Conservation (phyloP, 1,284 basidiomycete species). For the Pholiota adiposa region DNA sequence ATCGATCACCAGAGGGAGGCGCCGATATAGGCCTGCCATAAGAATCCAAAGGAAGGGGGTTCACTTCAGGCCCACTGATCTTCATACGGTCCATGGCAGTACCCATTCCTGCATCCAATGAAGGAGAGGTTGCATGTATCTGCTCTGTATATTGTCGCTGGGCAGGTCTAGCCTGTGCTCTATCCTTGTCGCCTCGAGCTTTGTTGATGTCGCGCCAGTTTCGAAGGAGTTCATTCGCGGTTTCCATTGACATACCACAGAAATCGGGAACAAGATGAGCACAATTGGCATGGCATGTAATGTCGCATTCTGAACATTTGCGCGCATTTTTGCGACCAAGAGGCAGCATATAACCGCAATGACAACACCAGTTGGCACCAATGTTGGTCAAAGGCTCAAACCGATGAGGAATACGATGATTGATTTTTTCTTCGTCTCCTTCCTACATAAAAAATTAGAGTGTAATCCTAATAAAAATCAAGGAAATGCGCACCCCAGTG, state of each 20-base stretch:
- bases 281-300: constrained; percentile 98
- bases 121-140: constrained; percentile 26
- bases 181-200: constrained; percentile 48
- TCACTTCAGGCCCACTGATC: constrained; percentile 41
- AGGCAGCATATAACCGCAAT: constrained; percentile 98
- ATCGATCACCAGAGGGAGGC: constrained; percentile 39
- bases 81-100: constrained; percentile 57
- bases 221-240: constrained; percentile 91
- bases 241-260: constrained; percentile 99
- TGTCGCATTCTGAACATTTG: constrained; percentile 94
- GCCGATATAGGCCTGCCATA: constrained; percentile 35
- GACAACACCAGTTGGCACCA: constrained; percentile 99
- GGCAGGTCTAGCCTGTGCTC: constrained; percentile 34
- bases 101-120: constrained; percentile 36
- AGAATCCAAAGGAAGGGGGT: constrained; percentile 38
- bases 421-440: constrained; percentile 98
- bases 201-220: constrained; percentile 88
- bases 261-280: constrained; percentile 99
- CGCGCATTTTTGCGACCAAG: constrained; percentile 96
- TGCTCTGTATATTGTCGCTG: constrained; percentile 38
- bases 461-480: background rate
- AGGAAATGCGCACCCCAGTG: constrained; percentile 73
- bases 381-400: constrained; percentile 98
- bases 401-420: constrained; percentile 98
- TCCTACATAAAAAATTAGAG: constrained; percentile 55